Base-by-base conservation (phyloP, 1,284 basidiomycete species). In the Kwoniella shivajii region DNA sequence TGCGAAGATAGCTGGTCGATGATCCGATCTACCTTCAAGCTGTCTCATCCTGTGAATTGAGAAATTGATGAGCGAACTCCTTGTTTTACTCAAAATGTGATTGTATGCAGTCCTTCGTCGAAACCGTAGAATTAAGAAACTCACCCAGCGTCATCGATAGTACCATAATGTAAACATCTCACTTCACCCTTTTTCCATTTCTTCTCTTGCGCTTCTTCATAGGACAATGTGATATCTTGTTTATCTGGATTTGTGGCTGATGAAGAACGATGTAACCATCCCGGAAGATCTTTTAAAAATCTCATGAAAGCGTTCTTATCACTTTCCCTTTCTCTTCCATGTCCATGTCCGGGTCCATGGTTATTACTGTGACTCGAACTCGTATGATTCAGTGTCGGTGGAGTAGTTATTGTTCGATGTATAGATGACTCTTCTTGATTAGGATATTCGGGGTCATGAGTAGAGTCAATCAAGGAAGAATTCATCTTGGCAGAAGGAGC, bases 1-100 rank as follows among this genome's bases (percentile, higher is more conserved):
- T 0, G 74, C 57, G 52, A 78, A 78, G 43, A 78, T 76, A 1
- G 75, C 74, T 9, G 77, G 77, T 38, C 76, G 65, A 66, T 78
- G 77, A 59, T 78, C 77, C 30, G 70, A 72, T 62, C 73, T 64
- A 13, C 76, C 76, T 58, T 78, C 76, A 20, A 78, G 59, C 48
- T 56, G 60, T 54, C 75, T 68, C 76, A 78, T 78, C 1, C 66
- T 69, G 39, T n/a, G 4, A 4, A 1, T 14, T 22, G 37, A 42
- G 18, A 49, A 36, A 36, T 10, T 36, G n/a, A n/a, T 10, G 34
- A 36, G 34, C 34, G 11, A 36, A 36, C 34, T 10, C 10, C 34
- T 36, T 36, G 34, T 36, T 34, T 13, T 18, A 14, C 34, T 39
- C 37, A 39, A 20, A 16, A 39, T n/a, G 22, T 41, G 22, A 26